Evolutionary conservation across 805 yeast species (phyloP), one percentile per base, ranked within the genome.

Genomic region (Wickerhamomyces subpelliculosus): DNA sequence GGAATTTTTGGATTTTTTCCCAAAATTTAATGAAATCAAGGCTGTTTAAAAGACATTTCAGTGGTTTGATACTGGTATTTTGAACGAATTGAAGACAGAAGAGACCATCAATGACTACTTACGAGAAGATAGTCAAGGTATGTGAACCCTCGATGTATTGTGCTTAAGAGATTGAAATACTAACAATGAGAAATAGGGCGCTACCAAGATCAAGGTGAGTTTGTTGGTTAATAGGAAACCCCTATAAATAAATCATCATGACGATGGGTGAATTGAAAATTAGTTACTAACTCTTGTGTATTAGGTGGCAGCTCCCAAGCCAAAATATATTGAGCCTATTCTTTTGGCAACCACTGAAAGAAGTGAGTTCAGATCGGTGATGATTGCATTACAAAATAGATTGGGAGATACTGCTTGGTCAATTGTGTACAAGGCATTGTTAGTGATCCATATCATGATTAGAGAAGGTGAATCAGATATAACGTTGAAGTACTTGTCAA

Each of bases 251-350:
- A 8, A 5, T n/a, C n/a, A 16, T 16, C 29, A 13, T 13, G 27
- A n/a, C n/a, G 24, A 22, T 27, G 12, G 4, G 19, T 11, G 27
- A 24, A 13, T 9, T 5, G n/a, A 8, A 27, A 5, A 28, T 27
- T 23, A 35, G 20, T 39, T 34, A 28, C 23, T 26, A 14, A 10
- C 18, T 18, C 20, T 10, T n/a, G 9, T 8, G 8, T 13, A 12
- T 70, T 68, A 54, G 77, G 74, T 86, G 64, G 97, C 97, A 10
- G 96, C 97, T n/a, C 98, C 98, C 7, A 93, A 93, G 62, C 83
- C 94, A 27, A 93, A 93, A 60, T 93, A 93, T 57, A 78, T 93
- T 37, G 97, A 90, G 64, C 97, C 97, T 1, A 86, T 93, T 37
- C 68, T 93, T 24, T 71, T 65, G 32, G 68, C 71, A 8, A 62